Percentiles rank a stretch among this genome's conserved stretches.
These are phyloP conservation scores for Ceratobasidium sp. DNA, from an alignment of 1,284 basidiomycete species.

Conservation along the genomic window DNA sequence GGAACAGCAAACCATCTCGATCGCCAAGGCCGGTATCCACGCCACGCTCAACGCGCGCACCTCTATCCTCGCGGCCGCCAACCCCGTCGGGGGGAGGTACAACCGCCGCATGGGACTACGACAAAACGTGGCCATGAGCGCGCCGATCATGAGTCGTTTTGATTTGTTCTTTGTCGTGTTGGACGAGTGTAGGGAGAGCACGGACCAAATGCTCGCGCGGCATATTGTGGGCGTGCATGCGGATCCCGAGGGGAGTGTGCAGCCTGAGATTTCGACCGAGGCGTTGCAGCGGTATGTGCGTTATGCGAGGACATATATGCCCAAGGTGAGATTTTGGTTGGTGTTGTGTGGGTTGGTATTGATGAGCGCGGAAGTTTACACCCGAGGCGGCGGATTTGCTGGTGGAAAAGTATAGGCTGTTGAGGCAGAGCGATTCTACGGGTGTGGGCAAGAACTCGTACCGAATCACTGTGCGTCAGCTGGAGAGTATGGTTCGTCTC, in stretches of 20 bases:
- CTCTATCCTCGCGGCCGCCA: slow-evolving; percentile 97
- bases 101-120: slow-evolving; percentile 93
- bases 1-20: slow-evolving; percentile 99
- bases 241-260: slow-evolving; percentile 92
- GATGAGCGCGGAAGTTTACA: slow-evolving; percentile 68
- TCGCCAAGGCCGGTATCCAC: slow-evolving; percentile 99
- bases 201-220: slow-evolving; percentile 91
- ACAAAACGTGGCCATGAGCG: slow-evolving; percentile 97
- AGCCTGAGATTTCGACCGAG: slow-evolving; percentile 97
- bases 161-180: slow-evolving; percentile 99
- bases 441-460: slow-evolving; percentile 76
- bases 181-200: slow-evolving; percentile 95
- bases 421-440: slow-evolving; percentile 90
- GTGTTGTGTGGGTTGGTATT: not conserved
- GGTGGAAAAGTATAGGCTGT: slow-evolving; percentile 93
- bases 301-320: slow-evolving; percentile 95
- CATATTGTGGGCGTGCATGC: slow-evolving; percentile 99
- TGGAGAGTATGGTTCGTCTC: slow-evolving; percentile 67
- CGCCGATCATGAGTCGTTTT: slow-evolving; percentile 99
- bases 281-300: slow-evolving; percentile 95
- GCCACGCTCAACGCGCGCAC: slow-evolving; percentile 98
- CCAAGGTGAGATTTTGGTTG: slow-evolving; percentile 67
- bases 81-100: slow-evolving; percentile 95
- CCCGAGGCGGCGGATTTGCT: slow-evolving; percentile 91
- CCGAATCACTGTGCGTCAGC: slow-evolving; percentile 64